These are phyloP conservation scores for Cerrena zonata DNA, from an alignment of 1,284 basidiomycete genomes.

Conservation along the genomic window DNA sequence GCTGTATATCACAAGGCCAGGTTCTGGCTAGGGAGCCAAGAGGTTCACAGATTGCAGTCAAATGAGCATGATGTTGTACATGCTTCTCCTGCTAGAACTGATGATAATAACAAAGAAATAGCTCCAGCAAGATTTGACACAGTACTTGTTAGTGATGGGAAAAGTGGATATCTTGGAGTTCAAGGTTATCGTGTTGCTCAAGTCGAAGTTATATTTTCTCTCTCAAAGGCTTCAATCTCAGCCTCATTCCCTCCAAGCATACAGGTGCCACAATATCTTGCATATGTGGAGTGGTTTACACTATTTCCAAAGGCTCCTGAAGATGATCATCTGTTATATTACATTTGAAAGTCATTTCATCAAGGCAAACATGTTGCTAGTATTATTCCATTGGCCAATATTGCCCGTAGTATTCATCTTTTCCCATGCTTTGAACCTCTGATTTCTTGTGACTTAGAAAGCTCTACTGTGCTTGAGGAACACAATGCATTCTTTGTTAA, in stretches of 20 bases:
- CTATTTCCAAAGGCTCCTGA: constrained; percentile 16
- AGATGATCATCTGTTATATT: constrained; percentile 18
- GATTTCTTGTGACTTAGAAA: constrained; percentile 8
- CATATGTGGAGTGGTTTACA: constrained; percentile 25
- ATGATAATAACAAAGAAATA: constrained; percentile 1
- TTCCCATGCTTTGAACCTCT: constrained; percentile 4
- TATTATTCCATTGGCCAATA: constrained; percentile 19
- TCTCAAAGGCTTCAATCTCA: constrained; percentile 11
- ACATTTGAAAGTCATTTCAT: constrained; percentile 10
- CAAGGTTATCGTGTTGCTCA: constrained; percentile 20
- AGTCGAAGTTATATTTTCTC: constrained; percentile 21
- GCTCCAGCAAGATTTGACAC: constrained; percentile 15
- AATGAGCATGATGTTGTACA: constrained; percentile 5
- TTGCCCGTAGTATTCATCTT: constrained; percentile 27
- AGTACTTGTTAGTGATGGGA: constrained; percentile 9
- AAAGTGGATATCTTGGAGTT: constrained; percentile 4
- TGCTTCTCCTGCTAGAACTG: background rate
- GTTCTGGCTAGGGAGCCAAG: constrained; percentile 9
- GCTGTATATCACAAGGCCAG: constrained; percentile 15
- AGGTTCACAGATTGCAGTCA: background rate
- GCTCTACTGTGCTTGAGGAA: constrained; percentile 10
- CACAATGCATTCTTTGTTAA: constrained; percentile 12
- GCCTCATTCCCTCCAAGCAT: background rate
- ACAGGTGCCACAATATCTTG: constrained; percentile 13
- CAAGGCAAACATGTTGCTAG: constrained; percentile 14